Base-by-base conservation (phyloP, 805 yeast species). In the Lachancea kluyveri region DNA sequence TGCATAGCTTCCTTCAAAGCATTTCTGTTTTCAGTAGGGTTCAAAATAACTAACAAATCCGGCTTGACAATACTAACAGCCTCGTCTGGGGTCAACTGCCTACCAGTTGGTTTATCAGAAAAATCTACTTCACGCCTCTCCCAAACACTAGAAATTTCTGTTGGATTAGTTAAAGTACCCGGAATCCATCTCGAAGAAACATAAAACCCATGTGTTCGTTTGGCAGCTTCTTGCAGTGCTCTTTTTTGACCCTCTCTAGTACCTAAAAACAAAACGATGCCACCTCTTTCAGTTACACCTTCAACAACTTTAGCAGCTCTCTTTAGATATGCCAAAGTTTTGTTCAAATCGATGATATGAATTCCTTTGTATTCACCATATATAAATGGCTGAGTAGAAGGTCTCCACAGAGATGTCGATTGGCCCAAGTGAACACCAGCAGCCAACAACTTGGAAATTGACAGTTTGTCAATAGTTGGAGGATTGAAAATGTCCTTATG, bases 361-460 rank as follows among this genome's bases (percentile, higher is more conserved):
- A 92, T 70, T n/a, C 87, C 95, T 39, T 85, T 79, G 49, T 92
- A 86, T 42, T 73, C 80, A 34, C 97, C 98, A 51, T 80, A 80
- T 26, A 90, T 71, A 56, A 69, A 92, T 8, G 94, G 88, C 58
- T 87, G 90, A 31, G 88, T 84, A 17, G 81, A 70, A 7, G 87
- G 77, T 46, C 94, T 76, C 74, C 79, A 81, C 40, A 79, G 65
- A 3, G 80, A 66, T 21, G 75, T 79, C n/a, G 95, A 72, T 47
- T 90, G 96, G 17, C 98, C 98, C 45, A 92, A 65, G 58, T 92
- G 98, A 27, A 90, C 90, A 31, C 96, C 96, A 0, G 96, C 85
- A 3, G 96, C 90, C 58, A 90, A 57, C 32, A 92, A 67, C 36
- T 76, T 76, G 18, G 85, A 65, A 21, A 87, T 65, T 3, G 90